Evolutionary conservation across 2,329 filamentous ascomycete species (phyloP).

Genomic region (Penicillium sp.): DNA sequence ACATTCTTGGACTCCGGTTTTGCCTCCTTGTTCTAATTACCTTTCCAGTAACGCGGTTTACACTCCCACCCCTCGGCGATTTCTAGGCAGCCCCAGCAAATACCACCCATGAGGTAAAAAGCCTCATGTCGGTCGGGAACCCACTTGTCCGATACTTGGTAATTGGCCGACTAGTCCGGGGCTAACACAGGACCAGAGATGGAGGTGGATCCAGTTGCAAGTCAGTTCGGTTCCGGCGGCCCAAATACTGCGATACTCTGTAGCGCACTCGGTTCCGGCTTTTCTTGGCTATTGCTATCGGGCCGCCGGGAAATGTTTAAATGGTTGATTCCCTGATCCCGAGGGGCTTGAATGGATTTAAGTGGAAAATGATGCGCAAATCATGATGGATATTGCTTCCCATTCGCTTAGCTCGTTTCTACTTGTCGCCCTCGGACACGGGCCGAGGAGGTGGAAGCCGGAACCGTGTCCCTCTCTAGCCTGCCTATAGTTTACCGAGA

Average conservation of each 20-base stretch:
- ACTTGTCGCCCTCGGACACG: background rate
- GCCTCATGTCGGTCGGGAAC: background rate
- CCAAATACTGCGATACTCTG: background rate
- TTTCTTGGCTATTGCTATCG: background rate
- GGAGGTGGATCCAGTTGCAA: background rate
- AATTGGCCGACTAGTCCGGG: background rate
- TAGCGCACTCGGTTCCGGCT: background rate
- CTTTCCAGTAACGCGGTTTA: background rate
- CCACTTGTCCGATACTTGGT: background rate
- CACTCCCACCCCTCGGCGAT: background rate
- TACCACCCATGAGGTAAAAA: background rate
- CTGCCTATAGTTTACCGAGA: too few relatives aligned
- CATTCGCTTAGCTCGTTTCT: background rate
- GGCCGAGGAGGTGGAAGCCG: background rate
- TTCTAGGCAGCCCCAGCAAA: background rate
- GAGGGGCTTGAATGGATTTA: background rate
- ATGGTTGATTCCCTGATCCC: background rate
- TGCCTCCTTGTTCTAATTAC: background rate
- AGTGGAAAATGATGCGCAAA: background rate
- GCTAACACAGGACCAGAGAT: background rate
- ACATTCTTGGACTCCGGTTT: background rate
- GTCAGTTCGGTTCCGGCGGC: background rate
- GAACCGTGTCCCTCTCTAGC: background rate
- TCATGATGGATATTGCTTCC: background rate
- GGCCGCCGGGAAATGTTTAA: background rate